These are phyloP conservation scores for Rossbeevera mucosa DNA, from an alignment of 768 basidiomycete genomes.

Conservation along the genomic window DNA sequence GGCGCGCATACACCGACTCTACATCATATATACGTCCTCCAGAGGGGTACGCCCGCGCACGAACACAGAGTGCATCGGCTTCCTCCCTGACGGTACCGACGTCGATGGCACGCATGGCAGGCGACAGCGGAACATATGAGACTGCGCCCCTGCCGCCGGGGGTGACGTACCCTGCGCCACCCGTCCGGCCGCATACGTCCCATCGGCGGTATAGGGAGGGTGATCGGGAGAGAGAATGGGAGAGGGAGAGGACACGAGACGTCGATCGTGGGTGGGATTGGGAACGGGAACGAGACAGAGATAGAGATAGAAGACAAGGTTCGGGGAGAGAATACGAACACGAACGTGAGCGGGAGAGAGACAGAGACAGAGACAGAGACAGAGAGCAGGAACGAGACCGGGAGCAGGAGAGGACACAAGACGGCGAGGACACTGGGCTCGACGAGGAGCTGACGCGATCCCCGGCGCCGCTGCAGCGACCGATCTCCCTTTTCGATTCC, in stretches of 20 bases:
- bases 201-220: constrained; percentile 12
- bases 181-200: constrained; percentile 22
- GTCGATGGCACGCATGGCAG: neutral
- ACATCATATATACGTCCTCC: neutral
- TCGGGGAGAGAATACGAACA: neutral
- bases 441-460: constrained; percentile 17
- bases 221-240: neutral
- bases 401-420: neutral
- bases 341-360: neutral
- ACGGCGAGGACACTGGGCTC: constrained; percentile 1
- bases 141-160: constrained; percentile 25
- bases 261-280: neutral
- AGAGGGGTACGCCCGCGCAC: constrained; percentile 2
- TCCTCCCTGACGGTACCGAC: neutral
- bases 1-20: neutral
- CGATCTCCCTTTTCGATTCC: constrained; percentile 31
- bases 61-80: constrained; percentile 14
- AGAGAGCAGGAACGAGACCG: neutral
- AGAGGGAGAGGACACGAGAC: neutral
- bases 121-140: constrained; percentile 14
- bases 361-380: neutral
- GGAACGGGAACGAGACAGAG: neutral
- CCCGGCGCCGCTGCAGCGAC: constrained; percentile 27
- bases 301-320: neutral
- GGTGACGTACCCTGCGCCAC: constrained; percentile 25